phyloP scores from a whole-genome alignment of 306 rosid genomes.

The Leucaena leucocephala region DNA sequence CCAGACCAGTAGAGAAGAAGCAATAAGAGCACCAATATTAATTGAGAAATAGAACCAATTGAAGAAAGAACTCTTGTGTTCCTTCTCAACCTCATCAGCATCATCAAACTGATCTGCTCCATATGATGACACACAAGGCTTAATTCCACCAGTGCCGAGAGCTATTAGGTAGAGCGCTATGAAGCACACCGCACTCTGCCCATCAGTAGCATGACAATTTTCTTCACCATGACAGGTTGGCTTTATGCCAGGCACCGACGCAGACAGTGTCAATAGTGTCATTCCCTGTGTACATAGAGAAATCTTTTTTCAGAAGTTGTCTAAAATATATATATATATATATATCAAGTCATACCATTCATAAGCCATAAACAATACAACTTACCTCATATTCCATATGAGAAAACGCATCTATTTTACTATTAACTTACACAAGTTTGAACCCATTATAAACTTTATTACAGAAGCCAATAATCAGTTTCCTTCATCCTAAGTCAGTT shows the following conservation, averaged over 20 bases:
- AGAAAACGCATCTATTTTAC: background rate
- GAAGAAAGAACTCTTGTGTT: constrained; percentile 71
- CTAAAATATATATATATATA: background rate
- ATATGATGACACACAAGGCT: constrained; percentile 71
- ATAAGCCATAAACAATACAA: background rate
- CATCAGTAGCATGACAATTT: constrained; percentile 47
- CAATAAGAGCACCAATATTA: constrained; percentile 68
- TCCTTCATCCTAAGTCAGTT: background rate
- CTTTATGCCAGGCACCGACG: constrained; percentile 57
- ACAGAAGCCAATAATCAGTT: background rate
- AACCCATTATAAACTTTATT: background rate
- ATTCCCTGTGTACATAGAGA: constrained; percentile 55
- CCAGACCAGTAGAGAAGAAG: constrained; percentile 63
- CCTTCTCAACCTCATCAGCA: constrained; percentile 59
- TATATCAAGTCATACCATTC: background rate
- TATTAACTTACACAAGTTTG: background rate
- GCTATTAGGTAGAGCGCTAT: constrained; percentile 68
- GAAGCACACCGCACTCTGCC: constrained; percentile 51
- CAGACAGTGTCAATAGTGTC: constrained; percentile 73
- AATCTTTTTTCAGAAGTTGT: background rate
- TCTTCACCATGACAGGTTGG: constrained; percentile 55
- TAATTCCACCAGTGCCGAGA: constrained; percentile 74
- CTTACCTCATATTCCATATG: background rate
- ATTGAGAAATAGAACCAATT: constrained; percentile 73
- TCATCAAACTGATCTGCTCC: constrained; percentile 84